These are phyloP conservation scores for Euphorbia pulcherrima DNA, from an alignment of 345 rosid genomes.

Conservation along the genomic window DNA sequence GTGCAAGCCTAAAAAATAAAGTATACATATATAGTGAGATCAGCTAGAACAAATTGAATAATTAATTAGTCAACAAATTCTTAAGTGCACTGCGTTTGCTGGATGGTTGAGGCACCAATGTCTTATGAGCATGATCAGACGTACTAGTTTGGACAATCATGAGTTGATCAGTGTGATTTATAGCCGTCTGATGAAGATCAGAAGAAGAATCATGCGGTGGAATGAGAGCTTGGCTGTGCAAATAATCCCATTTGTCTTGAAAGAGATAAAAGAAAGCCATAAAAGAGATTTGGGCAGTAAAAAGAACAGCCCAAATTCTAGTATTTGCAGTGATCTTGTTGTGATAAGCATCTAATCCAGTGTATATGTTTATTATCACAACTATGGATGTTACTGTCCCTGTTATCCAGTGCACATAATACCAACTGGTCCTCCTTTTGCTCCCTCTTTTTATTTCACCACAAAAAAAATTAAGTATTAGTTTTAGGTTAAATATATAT, in stretches of 20 bases:
- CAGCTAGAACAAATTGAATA: not conserved
- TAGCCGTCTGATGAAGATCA: conserved; percentile 12
- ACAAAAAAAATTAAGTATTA: too few relatives aligned
- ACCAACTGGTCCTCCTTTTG: conserved; percentile 67
- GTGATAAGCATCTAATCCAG: conserved; percentile 70
- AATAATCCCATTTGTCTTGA: conserved; percentile 80
- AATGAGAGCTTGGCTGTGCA: conserved; percentile 52
- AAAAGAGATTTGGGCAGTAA: conserved; percentile 62
- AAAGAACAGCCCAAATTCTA: conserved; percentile 59
- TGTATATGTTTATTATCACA: conserved; percentile 72
- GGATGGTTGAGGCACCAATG: conserved; percentile 39
- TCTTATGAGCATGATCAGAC: conserved; percentile 5
- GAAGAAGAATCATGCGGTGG: conserved; percentile 1
- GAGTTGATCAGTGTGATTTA: conserved; percentile 8
- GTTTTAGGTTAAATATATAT: too few relatives aligned
- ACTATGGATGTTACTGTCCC: conserved; percentile 58
- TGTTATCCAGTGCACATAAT: conserved; percentile 67
- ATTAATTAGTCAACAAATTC: conserved; percentile 60
- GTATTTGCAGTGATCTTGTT: conserved; percentile 46
- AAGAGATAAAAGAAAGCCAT: conserved; percentile 66
- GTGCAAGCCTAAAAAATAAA: conserved; percentile 21
- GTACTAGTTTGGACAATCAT: not conserved
- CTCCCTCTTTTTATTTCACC: too few relatives aligned
- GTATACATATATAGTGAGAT: not conserved
- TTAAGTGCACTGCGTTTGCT: conserved; percentile 66